These are phyloP conservation scores for Scopulariopsis brevicaulis DNA, from an alignment of 2,329 filamentous ascomycete genomes.

Conservation along the genomic window DNA sequence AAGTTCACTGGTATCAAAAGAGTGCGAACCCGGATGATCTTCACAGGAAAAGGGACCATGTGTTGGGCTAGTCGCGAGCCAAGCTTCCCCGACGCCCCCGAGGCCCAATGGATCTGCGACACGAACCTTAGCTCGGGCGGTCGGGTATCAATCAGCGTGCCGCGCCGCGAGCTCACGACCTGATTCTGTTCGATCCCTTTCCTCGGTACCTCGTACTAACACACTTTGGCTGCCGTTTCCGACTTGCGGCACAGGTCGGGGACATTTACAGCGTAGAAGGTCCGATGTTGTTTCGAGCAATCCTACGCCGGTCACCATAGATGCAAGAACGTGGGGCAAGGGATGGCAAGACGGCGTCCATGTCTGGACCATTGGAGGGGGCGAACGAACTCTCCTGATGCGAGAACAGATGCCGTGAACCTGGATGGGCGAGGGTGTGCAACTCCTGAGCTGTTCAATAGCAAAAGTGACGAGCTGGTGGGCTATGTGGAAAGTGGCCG, in stretches of 20 bases:
- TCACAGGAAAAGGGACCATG: no score
- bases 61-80: background rate
- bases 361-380: no score
- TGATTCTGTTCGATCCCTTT: background rate
- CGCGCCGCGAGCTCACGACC: background rate
- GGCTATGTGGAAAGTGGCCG: no score
- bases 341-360: background rate
- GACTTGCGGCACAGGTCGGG: background rate
- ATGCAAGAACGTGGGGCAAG: background rate
- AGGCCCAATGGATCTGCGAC: slow-evolving; percentile 4
- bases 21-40: background rate
- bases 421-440: no score
- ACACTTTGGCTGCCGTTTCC: background rate
- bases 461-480: no score
- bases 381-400: no score
- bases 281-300: background rate
- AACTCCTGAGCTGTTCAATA: no score
- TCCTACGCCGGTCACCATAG: background rate
- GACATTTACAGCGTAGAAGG: background rate
- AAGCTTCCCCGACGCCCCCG: background rate
- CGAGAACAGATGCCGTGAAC: no score
- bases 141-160: slow-evolving; percentile 2
- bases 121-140: background rate
- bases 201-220: background rate
- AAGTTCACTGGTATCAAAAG: background rate